Evolutionary conservation across 83 land plant species (phyloP).

Genomic region (Picea abies): DNA sequence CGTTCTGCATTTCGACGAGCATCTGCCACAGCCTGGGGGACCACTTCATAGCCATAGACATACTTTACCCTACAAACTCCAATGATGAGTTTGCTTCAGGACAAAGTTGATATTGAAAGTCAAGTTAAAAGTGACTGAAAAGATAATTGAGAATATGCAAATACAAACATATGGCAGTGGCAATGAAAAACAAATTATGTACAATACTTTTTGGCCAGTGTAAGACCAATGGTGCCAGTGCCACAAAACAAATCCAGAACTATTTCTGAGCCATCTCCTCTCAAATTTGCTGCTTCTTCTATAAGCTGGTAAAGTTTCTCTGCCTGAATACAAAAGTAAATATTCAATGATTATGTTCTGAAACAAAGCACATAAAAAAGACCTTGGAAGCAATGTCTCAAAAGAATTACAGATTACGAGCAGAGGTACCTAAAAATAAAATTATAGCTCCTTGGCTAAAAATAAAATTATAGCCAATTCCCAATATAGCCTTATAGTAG

Average conservation of each 20-base stretch:
- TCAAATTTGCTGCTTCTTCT: conserved; percentile 77
- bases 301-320: conserved; percentile 81
- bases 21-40: conserved; percentile 83
- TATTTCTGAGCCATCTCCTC: conserved; percentile 87
- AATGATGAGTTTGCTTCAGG: not conserved
- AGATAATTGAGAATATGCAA: not conserved
- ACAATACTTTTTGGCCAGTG: conserved; percentile 78
- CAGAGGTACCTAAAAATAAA: not conserved
- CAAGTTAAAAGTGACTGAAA: not conserved
- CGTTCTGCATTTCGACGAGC: conserved; percentile 79
- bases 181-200: not conserved
- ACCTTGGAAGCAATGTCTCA: conserved; percentile 1
- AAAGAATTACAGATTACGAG: not conserved
- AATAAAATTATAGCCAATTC: not conserved
- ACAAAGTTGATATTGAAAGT: not conserved
- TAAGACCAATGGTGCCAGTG: conserved; percentile 94
- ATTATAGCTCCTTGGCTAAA: not conserved
- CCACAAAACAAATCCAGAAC: conserved; percentile 97
- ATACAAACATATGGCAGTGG: not conserved
- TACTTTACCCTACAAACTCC: conserved; percentile 65
- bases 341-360: not conserved
- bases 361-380: not conserved
- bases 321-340: conserved; percentile 53
- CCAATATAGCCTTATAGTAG: not conserved
- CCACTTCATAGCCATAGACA: conserved; percentile 96